A percentile compares a stretch with the other conserved stretches of the same genome.
phyloP scores from a whole-genome alignment of 2,329 filamentous ascomycete genomes.

The Trichoderma sp. region DNA sequence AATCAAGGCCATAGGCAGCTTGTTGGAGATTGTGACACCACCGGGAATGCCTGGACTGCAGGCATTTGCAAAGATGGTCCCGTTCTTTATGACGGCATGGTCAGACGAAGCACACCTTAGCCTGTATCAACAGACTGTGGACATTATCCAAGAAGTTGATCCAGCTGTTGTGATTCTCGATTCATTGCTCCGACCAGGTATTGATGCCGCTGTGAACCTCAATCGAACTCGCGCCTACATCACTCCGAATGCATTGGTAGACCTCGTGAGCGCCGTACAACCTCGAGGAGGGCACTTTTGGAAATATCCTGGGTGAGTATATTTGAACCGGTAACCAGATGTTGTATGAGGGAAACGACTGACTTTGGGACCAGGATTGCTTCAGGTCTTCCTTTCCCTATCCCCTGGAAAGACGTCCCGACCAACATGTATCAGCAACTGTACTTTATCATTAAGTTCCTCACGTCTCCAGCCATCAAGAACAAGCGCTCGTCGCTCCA shows the following conservation, averaged over 20 bases:
- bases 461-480: slow-evolving; percentile 15
- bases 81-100: slow-evolving; percentile 30
- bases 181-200: slow-evolving; percentile 28
- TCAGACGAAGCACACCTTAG: slow-evolving; percentile 29
- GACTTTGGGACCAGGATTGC: slow-evolving; percentile 31
- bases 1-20: slow-evolving; percentile 11
- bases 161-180: slow-evolving; percentile 36
- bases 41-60: background rate
- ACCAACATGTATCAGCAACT: slow-evolving; percentile 36
- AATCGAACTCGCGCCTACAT: slow-evolving; percentile 36
- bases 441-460: slow-evolving; percentile 24
- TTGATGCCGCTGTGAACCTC: slow-evolving; percentile 25
- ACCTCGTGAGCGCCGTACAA: slow-evolving; percentile 40
- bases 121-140: slow-evolving; percentile 28
- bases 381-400: slow-evolving; percentile 43
- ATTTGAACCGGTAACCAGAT: background rate
- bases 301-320: slow-evolving; percentile 16
- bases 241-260: slow-evolving; percentile 43
- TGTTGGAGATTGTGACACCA: background rate
- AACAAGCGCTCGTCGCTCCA: slow-evolving; percentile 35
- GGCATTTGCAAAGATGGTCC: slow-evolving; percentile 19
- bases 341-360: background rate
- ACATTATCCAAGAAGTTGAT: slow-evolving; percentile 31
- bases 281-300: slow-evolving; percentile 32
- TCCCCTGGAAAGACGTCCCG: slow-evolving; percentile 42